These are phyloP conservation scores for Alternaria angustiovoidea DNA, from an alignment of 2,329 filamentous ascomycete genomes.

Conservation along the genomic window DNA sequence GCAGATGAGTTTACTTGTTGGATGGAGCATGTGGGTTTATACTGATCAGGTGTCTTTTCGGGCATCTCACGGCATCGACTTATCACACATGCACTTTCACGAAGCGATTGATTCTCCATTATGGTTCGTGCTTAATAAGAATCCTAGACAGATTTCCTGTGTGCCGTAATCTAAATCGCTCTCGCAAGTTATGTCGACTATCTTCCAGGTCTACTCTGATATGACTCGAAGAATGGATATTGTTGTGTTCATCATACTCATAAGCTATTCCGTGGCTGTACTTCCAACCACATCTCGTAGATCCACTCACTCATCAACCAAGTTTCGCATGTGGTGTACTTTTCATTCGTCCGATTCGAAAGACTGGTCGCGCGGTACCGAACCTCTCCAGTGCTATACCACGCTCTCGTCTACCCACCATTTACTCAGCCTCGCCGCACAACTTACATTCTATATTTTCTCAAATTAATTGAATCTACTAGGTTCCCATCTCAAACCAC, in stretches of 20 bases:
- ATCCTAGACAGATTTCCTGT: not conserved
- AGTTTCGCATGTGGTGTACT: not conserved
- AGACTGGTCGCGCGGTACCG: not conserved
- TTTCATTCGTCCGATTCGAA: not conserved
- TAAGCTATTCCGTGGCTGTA: not conserved
- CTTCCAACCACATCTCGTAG: not conserved
- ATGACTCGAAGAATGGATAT: not conserved
- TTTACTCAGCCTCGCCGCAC: not conserved
- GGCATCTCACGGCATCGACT: not conserved
- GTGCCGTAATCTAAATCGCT: not conserved
- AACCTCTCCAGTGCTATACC: not conserved
- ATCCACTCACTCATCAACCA: not conserved
- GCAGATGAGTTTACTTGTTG: not conserved
- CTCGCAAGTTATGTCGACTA: not conserved
- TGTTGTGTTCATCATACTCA: not conserved
- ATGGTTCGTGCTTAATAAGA: not conserved
- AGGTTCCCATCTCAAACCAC: not conserved
- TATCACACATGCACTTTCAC: not conserved
- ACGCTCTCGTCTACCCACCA: not conserved
- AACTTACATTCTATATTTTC: not conserved
- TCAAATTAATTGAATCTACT: not conserved
- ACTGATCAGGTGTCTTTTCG: not conserved
- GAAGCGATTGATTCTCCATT: not conserved
- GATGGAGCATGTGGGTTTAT: too few relatives aligned
- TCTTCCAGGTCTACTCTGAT: not conserved